Evolutionary conservation across 192 early-diverging fungal genomes (phyloP).

Genomic region (Mortierella alpina): DNA sequence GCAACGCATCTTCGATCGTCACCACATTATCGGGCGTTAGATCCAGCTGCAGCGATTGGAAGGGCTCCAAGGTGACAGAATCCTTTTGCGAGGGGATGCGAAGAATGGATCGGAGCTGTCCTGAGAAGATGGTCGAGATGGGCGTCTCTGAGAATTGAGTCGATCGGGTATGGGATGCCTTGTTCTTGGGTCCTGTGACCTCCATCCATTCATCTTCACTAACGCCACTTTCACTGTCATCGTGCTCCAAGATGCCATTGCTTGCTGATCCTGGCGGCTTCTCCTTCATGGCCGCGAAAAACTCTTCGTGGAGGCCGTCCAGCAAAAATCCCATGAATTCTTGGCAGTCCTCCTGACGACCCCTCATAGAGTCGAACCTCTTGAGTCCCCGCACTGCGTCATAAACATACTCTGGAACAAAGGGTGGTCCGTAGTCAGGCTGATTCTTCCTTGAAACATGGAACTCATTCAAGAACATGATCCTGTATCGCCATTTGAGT

Average conservation of each 20-base stretch:
- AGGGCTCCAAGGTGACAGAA: constrained; percentile 89
- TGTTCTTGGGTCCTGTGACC: constrained; percentile 87
- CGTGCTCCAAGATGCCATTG: constrained; percentile 23
- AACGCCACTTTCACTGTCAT: constrained; percentile 44
- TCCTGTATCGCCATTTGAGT: constrained; percentile 44
- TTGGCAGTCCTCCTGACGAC: constrained; percentile 94
- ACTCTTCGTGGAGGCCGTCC: constrained; percentile 96
- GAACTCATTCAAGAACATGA: constrained; percentile 73
- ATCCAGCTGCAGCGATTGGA: constrained; percentile 88
- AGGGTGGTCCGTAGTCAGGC: constrained; percentile 74
- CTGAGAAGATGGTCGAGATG: constrained; percentile 90
- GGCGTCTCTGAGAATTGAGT: constrained; percentile 78
- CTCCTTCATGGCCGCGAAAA: constrained; percentile 57
- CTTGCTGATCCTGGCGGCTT: constrained; percentile 15
- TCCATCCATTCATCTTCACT: constrained; percentile 82
- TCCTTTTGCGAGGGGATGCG: constrained; percentile 77
- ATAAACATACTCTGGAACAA: constrained; percentile 96
- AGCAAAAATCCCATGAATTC: constrained; percentile 95
- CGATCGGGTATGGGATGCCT: constrained; percentile 73
- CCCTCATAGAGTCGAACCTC: constrained; percentile 83
- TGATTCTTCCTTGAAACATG: constrained; percentile 42
- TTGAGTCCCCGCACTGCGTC: constrained; percentile 83
- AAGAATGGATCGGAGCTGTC: constrained; percentile 81
- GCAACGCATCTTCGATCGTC: constrained; percentile 88
- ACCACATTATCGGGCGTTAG: constrained; percentile 78